phyloP scores from a whole-genome alignment of 2,329 filamentous ascomycete species.

The Sclerotinia sclerotiorum region DNA sequence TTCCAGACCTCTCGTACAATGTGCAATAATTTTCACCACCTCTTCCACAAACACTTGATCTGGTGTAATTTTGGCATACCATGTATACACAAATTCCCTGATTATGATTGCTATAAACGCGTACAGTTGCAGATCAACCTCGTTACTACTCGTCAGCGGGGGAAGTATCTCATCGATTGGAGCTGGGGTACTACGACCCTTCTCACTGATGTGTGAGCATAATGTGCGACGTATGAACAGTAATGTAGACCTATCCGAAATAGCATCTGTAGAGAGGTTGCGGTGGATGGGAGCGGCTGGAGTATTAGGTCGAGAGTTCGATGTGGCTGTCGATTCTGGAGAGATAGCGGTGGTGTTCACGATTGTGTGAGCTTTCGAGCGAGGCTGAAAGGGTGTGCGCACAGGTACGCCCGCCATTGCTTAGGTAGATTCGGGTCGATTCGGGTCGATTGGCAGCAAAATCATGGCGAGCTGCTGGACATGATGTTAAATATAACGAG shows the following conservation, averaged over 20 bases:
- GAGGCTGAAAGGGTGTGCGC: constrained; percentile 24
- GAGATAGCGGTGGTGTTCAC: constrained; percentile 8
- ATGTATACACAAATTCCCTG: constrained; percentile 85
- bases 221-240: constrained; percentile 80
- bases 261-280: constrained; percentile 48
- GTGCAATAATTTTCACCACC: constrained; percentile 85
- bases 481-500: background rate
- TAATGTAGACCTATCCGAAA: constrained; percentile 76
- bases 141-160: constrained; percentile 89
- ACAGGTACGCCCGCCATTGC: constrained; percentile 22
- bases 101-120: constrained; percentile 87
- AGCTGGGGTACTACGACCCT: constrained; percentile 51
- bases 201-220: constrained; percentile 67
- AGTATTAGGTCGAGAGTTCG: constrained; percentile 26
- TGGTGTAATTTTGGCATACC: constrained; percentile 90
- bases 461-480: constrained; percentile 12
- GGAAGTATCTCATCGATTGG: constrained; percentile 82
- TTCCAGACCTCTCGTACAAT: constrained; percentile 84
- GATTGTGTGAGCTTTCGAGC: constrained; percentile 18
- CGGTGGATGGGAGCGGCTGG: constrained; percentile 39
- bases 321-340: constrained; percentile 3
- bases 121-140: constrained; percentile 90
- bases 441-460: background rate
- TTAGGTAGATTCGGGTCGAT: background rate
- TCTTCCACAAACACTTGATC: constrained; percentile 87